These are phyloP conservation scores for Candida railenensis DNA, from an alignment of 805 yeast species.

Conservation along the genomic window DNA sequence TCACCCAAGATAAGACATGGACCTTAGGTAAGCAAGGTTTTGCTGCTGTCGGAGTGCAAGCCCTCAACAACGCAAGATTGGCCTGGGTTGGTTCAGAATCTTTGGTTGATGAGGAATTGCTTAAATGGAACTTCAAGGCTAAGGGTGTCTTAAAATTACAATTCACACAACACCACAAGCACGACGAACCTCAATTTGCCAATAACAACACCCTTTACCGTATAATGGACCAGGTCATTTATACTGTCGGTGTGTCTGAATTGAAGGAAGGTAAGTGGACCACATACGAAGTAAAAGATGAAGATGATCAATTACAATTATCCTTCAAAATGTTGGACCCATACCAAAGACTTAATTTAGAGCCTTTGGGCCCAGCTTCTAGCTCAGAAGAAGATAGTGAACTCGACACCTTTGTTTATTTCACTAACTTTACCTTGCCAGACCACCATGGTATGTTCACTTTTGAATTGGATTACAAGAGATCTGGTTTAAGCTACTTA, in stretches of 20 bases:
- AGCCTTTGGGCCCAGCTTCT: conserved; percentile 38
- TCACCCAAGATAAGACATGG: conserved; percentile 59
- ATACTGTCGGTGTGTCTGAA: conserved; percentile 49
- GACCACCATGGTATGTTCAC: conserved; percentile 98
- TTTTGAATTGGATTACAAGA: conserved; percentile 71
- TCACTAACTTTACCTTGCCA: conserved; percentile 68
- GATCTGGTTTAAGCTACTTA: conserved; percentile 72
- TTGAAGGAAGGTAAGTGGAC: conserved; percentile 57
- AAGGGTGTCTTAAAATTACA: conserved; percentile 60
- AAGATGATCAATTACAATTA: conserved; percentile 66
- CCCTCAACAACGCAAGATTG: conserved; percentile 72
- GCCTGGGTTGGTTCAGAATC: conserved; percentile 76
- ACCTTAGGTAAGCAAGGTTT: conserved; percentile 78
- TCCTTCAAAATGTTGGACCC: conserved; percentile 93
- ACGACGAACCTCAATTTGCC: conserved; percentile 41
- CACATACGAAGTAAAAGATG: conserved; percentile 48
- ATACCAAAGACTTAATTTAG: conserved; percentile 76
- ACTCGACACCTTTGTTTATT: conserved; percentile 49
- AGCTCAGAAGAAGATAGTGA: conserved; percentile 32
- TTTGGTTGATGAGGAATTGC: conserved; percentile 39
- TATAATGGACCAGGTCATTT: conserved; percentile 69
- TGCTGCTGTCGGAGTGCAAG: conserved; percentile 76
- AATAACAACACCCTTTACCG: conserved; percentile 52
- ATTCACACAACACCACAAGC: conserved; percentile 54
- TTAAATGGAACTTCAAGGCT: conserved; percentile 73